Evolutionary conservation across 176 grass and related monocot genomes (phyloP).

Genomic region (Thalia dealbata): DNA sequence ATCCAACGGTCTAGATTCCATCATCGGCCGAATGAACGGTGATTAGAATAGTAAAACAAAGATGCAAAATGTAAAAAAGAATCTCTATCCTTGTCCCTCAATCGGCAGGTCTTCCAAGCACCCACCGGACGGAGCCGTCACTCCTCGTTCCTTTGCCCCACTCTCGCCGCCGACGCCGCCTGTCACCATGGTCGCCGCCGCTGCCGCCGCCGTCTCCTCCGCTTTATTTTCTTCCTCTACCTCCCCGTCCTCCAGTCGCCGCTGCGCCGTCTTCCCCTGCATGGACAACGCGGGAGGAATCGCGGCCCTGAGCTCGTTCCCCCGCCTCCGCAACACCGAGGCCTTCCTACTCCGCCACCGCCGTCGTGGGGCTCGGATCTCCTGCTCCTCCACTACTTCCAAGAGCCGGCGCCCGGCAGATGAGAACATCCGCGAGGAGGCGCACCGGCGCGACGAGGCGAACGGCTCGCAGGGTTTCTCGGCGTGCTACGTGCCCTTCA

Average conservation of each 20-base stretch:
- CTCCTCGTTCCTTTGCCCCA: neutral
- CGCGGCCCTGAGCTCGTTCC: neutral
- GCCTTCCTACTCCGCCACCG: neutral
- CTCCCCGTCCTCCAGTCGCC: neutral
- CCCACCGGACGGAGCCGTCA: neutral
- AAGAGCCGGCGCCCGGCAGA: constrained; percentile 60
- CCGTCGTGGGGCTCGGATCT: no score
- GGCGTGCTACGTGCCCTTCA: constrained; percentile 40
- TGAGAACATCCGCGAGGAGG: constrained; percentile 95
- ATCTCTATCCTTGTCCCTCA: no score
- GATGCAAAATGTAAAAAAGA: no score
- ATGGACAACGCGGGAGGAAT: neutral
- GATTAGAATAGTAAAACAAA: no score
- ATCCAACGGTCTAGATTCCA: no score
- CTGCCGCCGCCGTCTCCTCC: neutral
- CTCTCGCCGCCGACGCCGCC: neutral
- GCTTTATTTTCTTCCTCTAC: neutral
- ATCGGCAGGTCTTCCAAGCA: no score
- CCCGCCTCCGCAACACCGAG: neutral
- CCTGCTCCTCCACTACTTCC: no score
- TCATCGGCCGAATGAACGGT: no score
- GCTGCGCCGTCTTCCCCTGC: neutral
- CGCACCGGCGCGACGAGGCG: constrained; percentile 39
- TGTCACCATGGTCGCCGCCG: neutral
- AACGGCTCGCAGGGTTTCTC: constrained; percentile 34